A percentile compares a stretch with the other conserved stretches of the same genome.
phyloP scores from a whole-genome alignment of 2,329 filamentous ascomycete genomes.

The Alternaria tenuissima region DNA sequence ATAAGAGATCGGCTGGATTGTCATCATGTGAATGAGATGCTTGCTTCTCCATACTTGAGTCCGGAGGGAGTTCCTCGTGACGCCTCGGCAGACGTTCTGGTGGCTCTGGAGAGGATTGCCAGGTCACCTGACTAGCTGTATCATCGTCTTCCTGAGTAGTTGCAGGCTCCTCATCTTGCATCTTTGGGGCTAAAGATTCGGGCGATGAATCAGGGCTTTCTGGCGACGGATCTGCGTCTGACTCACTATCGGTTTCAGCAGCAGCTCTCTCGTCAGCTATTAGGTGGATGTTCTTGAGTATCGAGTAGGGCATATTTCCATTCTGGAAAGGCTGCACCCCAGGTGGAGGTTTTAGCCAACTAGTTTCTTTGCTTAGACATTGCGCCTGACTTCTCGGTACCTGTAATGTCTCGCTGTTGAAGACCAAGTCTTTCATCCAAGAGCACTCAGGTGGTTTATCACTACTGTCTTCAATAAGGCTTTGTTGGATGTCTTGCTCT shows the following conservation, averaged over 20 bases:
- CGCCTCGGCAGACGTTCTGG: constrained; percentile 20
- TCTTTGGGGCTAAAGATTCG: constrained; percentile 9
- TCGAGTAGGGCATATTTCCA: constrained; percentile 51
- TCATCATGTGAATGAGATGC: constrained; percentile 11
- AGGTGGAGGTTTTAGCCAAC: constrained; percentile 40
- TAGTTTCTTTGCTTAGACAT: constrained; percentile 58
- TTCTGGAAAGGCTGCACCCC: constrained; percentile 45
- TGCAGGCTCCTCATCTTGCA: constrained; percentile 17
- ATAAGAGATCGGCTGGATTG: constrained; percentile 17
- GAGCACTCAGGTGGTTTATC: constrained; percentile 14
- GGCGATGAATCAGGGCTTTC: constrained; percentile 13
- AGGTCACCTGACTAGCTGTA: constrained; percentile 20
- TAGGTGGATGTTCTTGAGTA: constrained; percentile 34
- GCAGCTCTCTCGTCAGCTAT: constrained; percentile 29
- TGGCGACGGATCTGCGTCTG: constrained; percentile 25
- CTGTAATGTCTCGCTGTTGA: constrained; percentile 31
- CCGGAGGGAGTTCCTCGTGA: constrained; percentile 36
- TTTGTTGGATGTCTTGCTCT: neutral
- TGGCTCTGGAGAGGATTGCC: constrained; percentile 27
- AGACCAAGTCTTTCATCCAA: constrained; percentile 36
- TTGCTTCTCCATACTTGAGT: constrained; percentile 35
- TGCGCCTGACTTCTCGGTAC: constrained; percentile 58
- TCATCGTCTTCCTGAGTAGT: constrained; percentile 16
- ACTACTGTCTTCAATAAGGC: neutral
- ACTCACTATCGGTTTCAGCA: constrained; percentile 18